Evolutionary conservation across 2,329 filamentous ascomycete species (phyloP), one percentile per base, ranked within the genome.

Genomic region (Coleophoma cylindrospora): DNA sequence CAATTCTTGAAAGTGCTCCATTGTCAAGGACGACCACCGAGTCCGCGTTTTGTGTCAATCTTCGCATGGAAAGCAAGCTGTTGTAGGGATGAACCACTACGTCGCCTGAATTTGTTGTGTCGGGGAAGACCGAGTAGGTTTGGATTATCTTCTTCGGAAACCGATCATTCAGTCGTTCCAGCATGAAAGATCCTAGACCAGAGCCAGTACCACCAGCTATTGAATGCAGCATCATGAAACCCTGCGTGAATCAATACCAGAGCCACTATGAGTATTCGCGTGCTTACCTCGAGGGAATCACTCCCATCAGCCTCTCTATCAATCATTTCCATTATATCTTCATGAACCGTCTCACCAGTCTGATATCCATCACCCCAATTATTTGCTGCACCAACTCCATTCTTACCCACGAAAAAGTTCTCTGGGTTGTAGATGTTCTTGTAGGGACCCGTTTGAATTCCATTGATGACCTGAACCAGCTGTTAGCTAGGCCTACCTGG

Each of bases 81-180:
- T 99, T 99, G 73, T 99, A 99, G 11, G 94, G 94, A 65, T 99
- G 94, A 19, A 99, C 94, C 11, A 99, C 92, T 19, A 99, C 92
- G 66, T 97, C 90, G 49, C 85, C 84, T 3, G 83, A 81, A 59
- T 88, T 90, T 53, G 89, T 89, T 0, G 89, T 95, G 67, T 97
- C 94, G 2, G 94, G 92, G 62, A 99, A 99, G 47, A 99, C 95
- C 0, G 92, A 97, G 71, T 99, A 99, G 40, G 94, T 97, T 72
- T 99, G 94, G 51, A 99, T 96, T 57, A 99, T 84, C 76, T 99
- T 99, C 74, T 99, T 99, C 34, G 95, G 94, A 61, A 97, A 99
- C 45, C 91, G 82, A 69, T 99, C 94, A 68, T 99, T 99, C 68
- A 99, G 84, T 56, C 91, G 81, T 71, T 99, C 95, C 15, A 99